phyloP scores from a whole-genome alignment of 208 protist genomes.

The Acanthamoeba royreba region DNA sequence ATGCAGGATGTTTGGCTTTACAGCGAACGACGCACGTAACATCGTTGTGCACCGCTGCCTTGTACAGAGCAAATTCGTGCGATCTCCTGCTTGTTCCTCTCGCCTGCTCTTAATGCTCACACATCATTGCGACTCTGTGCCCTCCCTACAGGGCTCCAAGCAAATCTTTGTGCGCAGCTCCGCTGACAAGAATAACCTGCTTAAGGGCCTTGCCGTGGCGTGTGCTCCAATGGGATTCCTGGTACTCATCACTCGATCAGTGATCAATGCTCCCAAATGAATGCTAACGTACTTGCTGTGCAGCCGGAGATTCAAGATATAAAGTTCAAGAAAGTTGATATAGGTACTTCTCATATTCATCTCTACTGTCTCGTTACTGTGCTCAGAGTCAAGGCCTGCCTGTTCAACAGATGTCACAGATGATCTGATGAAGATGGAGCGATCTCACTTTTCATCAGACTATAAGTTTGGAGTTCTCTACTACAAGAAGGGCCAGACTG shows the following conservation, averaged over 20 bases:
- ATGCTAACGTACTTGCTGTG: background rate
- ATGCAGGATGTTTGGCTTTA: background rate
- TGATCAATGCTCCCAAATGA: background rate
- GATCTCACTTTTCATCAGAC: background rate
- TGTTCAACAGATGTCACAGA: too few relatives aligned
- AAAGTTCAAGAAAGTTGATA: background rate
- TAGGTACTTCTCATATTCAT: background rate
- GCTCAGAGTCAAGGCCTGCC: too few relatives aligned
- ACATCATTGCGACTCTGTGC: background rate
- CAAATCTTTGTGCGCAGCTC: background rate
- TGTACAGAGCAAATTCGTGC: constrained; percentile 14
- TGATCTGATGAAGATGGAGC: constrained; percentile 8
- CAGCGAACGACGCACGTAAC: background rate
- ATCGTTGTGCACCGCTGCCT: background rate
- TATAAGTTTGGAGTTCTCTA: constrained; percentile 54
- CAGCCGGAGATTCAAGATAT: constrained; percentile 25
- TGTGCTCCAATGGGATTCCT: background rate
- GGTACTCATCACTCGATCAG: background rate
- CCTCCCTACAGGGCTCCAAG: background rate
- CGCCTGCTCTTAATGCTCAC: background rate
- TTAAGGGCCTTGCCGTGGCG: background rate
- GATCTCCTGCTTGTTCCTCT: background rate
- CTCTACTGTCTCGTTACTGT: background rate
- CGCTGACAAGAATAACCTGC: background rate
- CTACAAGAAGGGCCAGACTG: background rate